Evolutionary conservation across 352 stramenopile species (phyloP), one percentile per base, ranked within the genome.

Genomic region (Saprolegnia parasitica): DNA sequence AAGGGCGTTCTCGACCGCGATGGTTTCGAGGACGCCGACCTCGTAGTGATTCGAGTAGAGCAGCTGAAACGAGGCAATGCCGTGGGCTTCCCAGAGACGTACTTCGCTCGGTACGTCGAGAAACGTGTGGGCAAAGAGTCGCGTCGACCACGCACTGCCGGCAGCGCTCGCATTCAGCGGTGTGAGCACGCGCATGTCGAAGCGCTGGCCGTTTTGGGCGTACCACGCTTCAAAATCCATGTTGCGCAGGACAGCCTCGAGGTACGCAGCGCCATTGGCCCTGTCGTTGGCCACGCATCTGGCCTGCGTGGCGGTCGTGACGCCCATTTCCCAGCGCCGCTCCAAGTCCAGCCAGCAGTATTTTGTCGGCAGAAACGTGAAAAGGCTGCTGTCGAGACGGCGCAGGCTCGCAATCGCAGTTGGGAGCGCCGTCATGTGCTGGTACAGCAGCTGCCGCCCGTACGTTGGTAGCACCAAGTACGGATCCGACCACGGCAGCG

Each of bases 311-410:
- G 9, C 11, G 16, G 16, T 50, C 52, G 56, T 64, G n/a, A 37
- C 16, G 40, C 16, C 56, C 11, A 64, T 18, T 26, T 47, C 56
- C 56, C 56, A 64, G 5, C 20, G 18, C 23, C 29, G 56, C 10
- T 64, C 23, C 20, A 64, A 64, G 40, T 64, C 56, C 16, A 64
- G 5, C 56, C 56, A 64, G 29, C 56, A 64, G 40, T 64, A 64
- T 24, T 64, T 18, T 13, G 56, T 5, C 5, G 47, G n/a, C 5
- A 55, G 24, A 55, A 55, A 55, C 47, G 47, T 55, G 5, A 55
- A 55, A 5, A 55, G 24, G 5, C n/a, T 5, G 24, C n/a, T 29
- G 24, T 55, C 47, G 5, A 55, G 24, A 5, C 5, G 47, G n/a
- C 47, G 47, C 24, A 55, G 47, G 47, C 47, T 55, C 24, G n/a